Conservation (phyloP, 305 asterid genomes). For the Fraxinus sp. region DNA sequence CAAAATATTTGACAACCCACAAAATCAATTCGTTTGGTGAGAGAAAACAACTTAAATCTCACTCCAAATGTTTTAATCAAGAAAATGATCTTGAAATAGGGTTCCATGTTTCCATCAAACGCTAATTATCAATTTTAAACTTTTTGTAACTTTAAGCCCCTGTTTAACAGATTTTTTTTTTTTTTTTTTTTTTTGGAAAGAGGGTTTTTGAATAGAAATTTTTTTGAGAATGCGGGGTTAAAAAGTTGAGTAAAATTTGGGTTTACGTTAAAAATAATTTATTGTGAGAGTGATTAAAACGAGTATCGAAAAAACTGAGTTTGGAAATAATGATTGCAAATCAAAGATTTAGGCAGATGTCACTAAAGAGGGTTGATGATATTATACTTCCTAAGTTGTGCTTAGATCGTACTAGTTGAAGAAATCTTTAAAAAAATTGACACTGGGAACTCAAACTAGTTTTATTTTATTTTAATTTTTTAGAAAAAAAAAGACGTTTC, state of each 20-base stretch:
- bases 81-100: slow-evolving; percentile 9
- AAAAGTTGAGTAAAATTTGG: too few relatives aligned
- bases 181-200: too few relatives aligned
- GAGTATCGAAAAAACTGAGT: too few relatives aligned
- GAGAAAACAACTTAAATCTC: slow-evolving; percentile 34
- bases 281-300: too few relatives aligned
- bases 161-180: too few relatives aligned
- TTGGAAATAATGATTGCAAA: background rate
- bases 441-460: too few relatives aligned
- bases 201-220: too few relatives aligned
- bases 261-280: too few relatives aligned
- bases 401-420: background rate
- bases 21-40: slow-evolving; percentile 46
- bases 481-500: too few relatives aligned
- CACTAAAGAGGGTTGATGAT: background rate
- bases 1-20: slow-evolving; percentile 32
- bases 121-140: background rate
- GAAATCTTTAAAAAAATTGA: too few relatives aligned
- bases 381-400: background rate
- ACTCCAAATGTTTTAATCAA: slow-evolving; percentile 27
- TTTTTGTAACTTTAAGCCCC: background rate
- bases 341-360: background rate
- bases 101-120: background rate
- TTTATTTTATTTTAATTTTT: too few relatives aligned
- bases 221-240: too few relatives aligned